Conservation (phyloP, 1,284 basidiomycete species). For the Ganoderma multipileum region DNA sequence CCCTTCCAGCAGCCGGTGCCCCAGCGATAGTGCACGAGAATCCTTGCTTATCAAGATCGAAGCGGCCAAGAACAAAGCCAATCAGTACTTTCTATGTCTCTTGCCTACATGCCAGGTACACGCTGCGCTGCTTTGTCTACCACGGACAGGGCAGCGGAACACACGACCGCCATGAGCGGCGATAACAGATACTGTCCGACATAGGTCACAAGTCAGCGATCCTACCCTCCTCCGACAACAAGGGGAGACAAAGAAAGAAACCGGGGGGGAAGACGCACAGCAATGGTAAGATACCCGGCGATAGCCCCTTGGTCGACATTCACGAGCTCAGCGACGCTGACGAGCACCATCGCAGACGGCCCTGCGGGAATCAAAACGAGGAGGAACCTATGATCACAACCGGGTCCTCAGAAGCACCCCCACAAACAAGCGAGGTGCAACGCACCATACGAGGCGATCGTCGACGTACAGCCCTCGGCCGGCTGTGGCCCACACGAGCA, state of each 20-base stretch:
- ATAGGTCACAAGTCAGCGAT: no score
- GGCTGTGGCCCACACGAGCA: conserved; percentile 39
- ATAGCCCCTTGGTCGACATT: conserved; percentile 41
- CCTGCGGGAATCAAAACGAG: conserved; percentile 41
- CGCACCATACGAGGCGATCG: conserved; percentile 43
- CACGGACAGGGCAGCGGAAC: conserved; percentile 37
- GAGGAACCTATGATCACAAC: conserved; percentile 38
- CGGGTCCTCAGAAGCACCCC: background rate
- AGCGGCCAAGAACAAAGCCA: conserved; percentile 7
- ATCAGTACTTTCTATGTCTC: conserved; percentile 1
- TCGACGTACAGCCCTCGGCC: conserved; percentile 40
- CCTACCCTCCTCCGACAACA: no score
- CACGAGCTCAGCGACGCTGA: conserved; percentile 41
- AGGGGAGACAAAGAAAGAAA: background rate
- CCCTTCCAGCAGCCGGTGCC: background rate
- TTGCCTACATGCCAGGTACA: background rate
- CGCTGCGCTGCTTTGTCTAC: conserved; percentile 24
- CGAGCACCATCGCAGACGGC: conserved; percentile 43
- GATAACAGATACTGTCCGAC: conserved; percentile 39
- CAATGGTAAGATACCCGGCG: conserved; percentile 40
- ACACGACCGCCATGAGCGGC: conserved; percentile 40
- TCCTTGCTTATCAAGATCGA: conserved; percentile 1
- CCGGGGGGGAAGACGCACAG: conserved; percentile 30
- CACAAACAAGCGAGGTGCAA: conserved; percentile 25
- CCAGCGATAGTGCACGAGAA: background rate